A percentile compares a stretch with the other conserved stretches of the same genome.
phyloP scores from a whole-genome alignment of 2,329 filamentous ascomycete species.

The Cercospora nicotianae region DNA sequence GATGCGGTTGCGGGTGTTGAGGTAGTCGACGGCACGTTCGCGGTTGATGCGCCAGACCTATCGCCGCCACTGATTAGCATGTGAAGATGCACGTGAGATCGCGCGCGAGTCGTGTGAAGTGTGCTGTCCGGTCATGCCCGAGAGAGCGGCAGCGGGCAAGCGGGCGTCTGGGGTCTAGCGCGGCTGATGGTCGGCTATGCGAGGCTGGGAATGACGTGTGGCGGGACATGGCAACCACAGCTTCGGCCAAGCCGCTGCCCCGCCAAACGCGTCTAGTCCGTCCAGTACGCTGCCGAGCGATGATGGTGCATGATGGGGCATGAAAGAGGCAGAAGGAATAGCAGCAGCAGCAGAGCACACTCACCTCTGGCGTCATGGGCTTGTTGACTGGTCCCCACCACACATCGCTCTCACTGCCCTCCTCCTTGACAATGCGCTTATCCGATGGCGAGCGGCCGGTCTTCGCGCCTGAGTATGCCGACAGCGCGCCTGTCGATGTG shows the following conservation, averaged over 20 bases:
- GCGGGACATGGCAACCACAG: neutral
- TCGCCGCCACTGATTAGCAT: neutral
- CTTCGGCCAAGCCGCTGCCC: slow-evolving; percentile 14
- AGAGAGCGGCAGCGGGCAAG: slow-evolving; percentile 21
- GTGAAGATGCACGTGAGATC: neutral
- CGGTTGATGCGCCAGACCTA: slow-evolving; percentile 99
- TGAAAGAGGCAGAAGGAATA: neutral
- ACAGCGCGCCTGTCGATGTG: slow-evolving; percentile 90
- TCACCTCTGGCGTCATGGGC: slow-evolving; percentile 95
- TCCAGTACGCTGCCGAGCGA: neutral
- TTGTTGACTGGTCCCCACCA: slow-evolving; percentile 99
- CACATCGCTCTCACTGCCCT: slow-evolving; percentile 82
- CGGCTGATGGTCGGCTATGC: slow-evolving; percentile 14
- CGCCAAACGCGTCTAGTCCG: slow-evolving; percentile 15
- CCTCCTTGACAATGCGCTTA: slow-evolving; percentile 95
- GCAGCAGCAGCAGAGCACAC: slow-evolving; percentile 39
- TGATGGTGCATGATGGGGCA: neutral
- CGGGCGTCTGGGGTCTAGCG: slow-evolving; percentile 1
- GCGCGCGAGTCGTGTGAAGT: neutral
- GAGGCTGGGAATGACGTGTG: slow-evolving; percentile 16
- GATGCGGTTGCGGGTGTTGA: slow-evolving; percentile 98
- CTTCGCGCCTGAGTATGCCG: slow-evolving; percentile 97
- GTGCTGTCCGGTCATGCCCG: slow-evolving; percentile 35
- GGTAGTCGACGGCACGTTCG: slow-evolving; percentile 96
- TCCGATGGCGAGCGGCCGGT: slow-evolving; percentile 94